phyloP scores from a whole-genome alignment of 2,329 filamentous ascomycete genomes.

The Alternaria sp. region DNA sequence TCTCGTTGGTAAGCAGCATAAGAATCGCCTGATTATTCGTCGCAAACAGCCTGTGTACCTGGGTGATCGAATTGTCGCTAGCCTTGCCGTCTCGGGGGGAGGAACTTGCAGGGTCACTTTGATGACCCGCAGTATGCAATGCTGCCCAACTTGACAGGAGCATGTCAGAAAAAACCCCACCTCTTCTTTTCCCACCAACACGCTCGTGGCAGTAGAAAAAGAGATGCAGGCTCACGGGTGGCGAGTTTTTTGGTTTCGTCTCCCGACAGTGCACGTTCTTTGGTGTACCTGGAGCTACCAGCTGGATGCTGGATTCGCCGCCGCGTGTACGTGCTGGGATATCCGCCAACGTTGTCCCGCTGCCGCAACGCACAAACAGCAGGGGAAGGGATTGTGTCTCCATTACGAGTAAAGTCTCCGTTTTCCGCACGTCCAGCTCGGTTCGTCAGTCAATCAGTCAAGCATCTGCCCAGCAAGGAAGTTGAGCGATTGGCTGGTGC shows the following conservation, averaged over 20 bases:
- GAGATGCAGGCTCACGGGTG: slow-evolving; percentile 3
- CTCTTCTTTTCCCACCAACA: background rate
- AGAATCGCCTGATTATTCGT: background rate
- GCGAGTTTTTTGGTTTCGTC: background rate
- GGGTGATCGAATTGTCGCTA: background rate
- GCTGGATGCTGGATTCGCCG: background rate
- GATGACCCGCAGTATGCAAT: slow-evolving; percentile 17
- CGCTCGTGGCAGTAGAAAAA: background rate
- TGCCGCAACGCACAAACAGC: slow-evolving; percentile 3
- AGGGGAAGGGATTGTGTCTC: background rate
- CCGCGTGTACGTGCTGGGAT: slow-evolving; percentile 4
- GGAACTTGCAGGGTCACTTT: background rate
- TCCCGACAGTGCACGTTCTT: background rate
- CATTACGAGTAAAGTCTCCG: slow-evolving; percentile 5
- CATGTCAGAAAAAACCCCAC: slow-evolving; percentile 2
- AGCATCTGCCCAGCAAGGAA: background rate
- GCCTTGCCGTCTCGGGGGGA: slow-evolving; percentile 5
- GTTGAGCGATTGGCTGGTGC: slow-evolving; percentile 10
- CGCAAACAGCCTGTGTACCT: background rate
- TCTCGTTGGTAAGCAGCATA: background rate
- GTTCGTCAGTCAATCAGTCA: background rate
- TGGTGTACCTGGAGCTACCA: slow-evolving; percentile 3
- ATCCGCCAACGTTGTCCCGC: slow-evolving; percentile 5
- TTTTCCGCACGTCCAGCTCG: background rate
- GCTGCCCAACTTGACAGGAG: slow-evolving; percentile 13